phyloP scores from a whole-genome alignment of 306 rosid genomes.

The Hippophae tibetana region DNA sequence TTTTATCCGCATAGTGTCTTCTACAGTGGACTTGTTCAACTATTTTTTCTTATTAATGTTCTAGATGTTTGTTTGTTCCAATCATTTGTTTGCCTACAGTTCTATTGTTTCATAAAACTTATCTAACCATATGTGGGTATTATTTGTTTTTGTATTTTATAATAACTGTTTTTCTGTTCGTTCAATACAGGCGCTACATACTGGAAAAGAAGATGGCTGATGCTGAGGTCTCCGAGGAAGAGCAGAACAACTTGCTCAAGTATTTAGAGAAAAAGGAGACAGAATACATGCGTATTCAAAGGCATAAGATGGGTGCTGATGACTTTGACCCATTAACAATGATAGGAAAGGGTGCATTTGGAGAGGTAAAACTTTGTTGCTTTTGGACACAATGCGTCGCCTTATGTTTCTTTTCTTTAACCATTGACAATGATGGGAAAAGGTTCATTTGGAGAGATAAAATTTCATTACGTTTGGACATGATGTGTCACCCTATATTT shows the following conservation, averaged over 20 bases:
- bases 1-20: too few species aligned
- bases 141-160: too few species aligned
- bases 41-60: too few species aligned
- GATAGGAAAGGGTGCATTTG: slow-evolving; percentile 89
- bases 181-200: slow-evolving; percentile 50
- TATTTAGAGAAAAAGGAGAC: slow-evolving; percentile 77
- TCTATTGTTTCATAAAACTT: too few species aligned
- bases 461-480: too few species aligned
- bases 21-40: too few species aligned
- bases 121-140: too few species aligned
- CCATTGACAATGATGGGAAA: too few species aligned
- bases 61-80: too few species aligned
- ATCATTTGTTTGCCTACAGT: too few species aligned
- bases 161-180: background rate
- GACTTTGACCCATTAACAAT: slow-evolving; percentile 77
- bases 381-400: background rate
- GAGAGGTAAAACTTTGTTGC: slow-evolving; percentile 45
- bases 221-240: slow-evolving; percentile 81
- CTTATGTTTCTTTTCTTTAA: background rate
- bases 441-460: too few species aligned
- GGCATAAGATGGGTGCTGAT: slow-evolving; percentile 88
- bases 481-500: too few species aligned
- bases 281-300: slow-evolving; percentile 76
- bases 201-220: slow-evolving; percentile 83
- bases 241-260: slow-evolving; percentile 59